Conservation (phyloP, 208 protist genomes). For the Crithidia sp. region DNA sequence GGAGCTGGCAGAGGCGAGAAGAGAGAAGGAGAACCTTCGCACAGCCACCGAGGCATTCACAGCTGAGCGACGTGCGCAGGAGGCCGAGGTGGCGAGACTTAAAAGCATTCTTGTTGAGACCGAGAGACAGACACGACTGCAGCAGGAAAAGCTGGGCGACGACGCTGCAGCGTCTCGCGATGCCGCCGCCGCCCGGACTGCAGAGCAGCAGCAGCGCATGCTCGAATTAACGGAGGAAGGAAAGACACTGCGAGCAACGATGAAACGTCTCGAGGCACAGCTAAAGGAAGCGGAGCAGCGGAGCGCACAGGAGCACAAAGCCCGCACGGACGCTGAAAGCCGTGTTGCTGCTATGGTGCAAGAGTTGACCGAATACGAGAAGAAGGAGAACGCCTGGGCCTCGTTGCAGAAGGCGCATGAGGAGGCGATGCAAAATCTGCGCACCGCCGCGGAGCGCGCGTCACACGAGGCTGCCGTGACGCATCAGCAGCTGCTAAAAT, state of each 20-base stretch:
- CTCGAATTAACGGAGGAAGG: background rate
- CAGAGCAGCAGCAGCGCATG: background rate
- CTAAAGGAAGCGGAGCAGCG: background rate
- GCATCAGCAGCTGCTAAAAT: background rate
- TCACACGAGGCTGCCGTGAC: background rate
- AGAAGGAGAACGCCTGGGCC: conserved; percentile 1
- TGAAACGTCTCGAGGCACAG: background rate
- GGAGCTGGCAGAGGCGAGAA: background rate
- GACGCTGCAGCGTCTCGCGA: no score
- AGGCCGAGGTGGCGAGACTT: background rate
- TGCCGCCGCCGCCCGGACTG: background rate
- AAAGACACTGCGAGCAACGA: background rate
- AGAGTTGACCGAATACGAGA: background rate
- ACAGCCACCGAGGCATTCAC: no score
- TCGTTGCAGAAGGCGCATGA: no score
- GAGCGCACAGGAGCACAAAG: background rate
- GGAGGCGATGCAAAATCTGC: background rate
- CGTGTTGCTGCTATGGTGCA: background rate
- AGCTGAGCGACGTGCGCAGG: background rate
- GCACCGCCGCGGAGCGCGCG: background rate
- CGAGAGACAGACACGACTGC: no score
- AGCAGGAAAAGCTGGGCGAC: background rate
- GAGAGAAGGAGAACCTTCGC: background rate
- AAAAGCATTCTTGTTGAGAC: background rate
- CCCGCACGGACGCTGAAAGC: background rate